phyloP scores from a whole-genome alignment of 805 yeast species.

The Zygotorulaspora chibaensis region DNA sequence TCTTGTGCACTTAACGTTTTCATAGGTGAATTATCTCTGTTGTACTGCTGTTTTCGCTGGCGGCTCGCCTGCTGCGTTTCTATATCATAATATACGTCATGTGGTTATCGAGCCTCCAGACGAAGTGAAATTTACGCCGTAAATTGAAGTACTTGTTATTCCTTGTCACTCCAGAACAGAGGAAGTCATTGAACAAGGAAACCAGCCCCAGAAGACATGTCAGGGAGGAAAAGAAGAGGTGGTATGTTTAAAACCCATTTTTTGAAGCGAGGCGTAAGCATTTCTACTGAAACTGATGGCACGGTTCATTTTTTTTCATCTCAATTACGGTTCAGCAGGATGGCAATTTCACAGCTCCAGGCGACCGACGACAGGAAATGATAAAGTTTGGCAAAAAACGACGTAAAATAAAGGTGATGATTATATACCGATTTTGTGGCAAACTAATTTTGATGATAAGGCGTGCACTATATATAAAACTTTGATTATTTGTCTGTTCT shows the following conservation, averaged over 20 bases:
- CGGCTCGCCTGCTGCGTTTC: too few species aligned
- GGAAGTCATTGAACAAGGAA: neutral
- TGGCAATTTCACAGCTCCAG: neutral
- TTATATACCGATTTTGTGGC: neutral
- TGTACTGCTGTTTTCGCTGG: too few species aligned
- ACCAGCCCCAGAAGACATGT: slow-evolving; percentile 7
- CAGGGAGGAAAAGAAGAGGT: slow-evolving; percentile 17
- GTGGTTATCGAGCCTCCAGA: too few species aligned
- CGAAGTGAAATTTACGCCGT: too few species aligned
- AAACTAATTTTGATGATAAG: neutral
- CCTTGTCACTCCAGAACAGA: neutral
- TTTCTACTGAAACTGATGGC: too few species aligned
- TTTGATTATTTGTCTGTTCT: too few species aligned
- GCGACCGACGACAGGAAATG: slow-evolving; percentile 1
- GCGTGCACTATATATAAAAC: too few species aligned
- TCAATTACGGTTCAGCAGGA: neutral
- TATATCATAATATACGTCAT: too few species aligned
- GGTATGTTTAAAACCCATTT: slow-evolving; percentile 11
- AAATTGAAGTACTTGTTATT: neutral
- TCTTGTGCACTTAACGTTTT: too few species aligned
- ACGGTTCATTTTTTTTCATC: neutral
- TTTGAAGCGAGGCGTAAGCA: neutral
- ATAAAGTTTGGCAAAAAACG: neutral
- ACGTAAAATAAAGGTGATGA: neutral
- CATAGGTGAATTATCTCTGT: too few species aligned